A percentile compares a stretch with the other conserved stretches of the same genome.
Evolutionary conservation across 441 rosid genomes (phyloP).

Genomic region (Gossypium laxum): DNA sequence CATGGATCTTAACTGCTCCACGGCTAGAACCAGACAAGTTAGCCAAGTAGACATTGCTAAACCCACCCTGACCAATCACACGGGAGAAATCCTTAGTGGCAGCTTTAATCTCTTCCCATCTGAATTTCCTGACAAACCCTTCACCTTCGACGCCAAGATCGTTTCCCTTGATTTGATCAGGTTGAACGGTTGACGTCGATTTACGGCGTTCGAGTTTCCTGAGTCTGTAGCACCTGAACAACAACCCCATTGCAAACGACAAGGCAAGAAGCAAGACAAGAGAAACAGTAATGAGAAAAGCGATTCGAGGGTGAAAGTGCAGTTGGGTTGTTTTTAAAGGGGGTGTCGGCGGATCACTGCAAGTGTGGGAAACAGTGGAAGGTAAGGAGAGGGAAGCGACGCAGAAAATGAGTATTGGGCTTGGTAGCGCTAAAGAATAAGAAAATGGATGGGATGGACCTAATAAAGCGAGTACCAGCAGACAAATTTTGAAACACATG

Average conservation of each 20-base stretch:
- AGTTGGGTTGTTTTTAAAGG: constrained; percentile 13
- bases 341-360: constrained; percentile 17
- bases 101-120: constrained; percentile 45
- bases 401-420: constrained; percentile 15
- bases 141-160: background rate
- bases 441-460: constrained; percentile 21
- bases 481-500: constrained; percentile 16
- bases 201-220: constrained; percentile 13
- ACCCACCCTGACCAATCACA: constrained; percentile 67
- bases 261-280: constrained; percentile 9
- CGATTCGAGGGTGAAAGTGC: constrained; percentile 12
- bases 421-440: background rate
- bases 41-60: constrained; percentile 59
- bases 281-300: constrained; percentile 6
- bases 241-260: constrained; percentile 33
- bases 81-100: constrained; percentile 40
- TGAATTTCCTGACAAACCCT: constrained; percentile 28
- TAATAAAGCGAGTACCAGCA: constrained; percentile 15
- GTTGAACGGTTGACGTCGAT: background rate
- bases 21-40: constrained; percentile 24
- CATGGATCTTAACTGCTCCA: constrained; percentile 60
- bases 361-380: background rate
- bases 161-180: constrained; percentile 6
- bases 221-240: constrained; percentile 22
- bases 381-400: constrained; percentile 23